These are phyloP conservation scores for Alternaria metachromatica DNA, from an alignment of 2,329 filamentous ascomycete genomes.

Conservation along the genomic window DNA sequence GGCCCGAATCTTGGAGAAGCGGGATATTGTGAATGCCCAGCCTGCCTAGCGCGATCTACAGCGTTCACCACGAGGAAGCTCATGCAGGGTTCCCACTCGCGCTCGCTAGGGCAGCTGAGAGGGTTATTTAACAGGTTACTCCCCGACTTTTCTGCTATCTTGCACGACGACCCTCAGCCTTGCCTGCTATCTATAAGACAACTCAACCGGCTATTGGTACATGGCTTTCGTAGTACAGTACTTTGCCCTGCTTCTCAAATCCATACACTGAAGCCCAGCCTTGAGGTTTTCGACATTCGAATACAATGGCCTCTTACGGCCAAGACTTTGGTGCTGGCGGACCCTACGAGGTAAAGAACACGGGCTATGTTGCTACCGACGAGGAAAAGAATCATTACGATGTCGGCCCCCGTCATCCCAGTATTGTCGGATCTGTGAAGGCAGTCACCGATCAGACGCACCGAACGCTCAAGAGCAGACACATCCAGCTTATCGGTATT, in stretches of 20 bases:
- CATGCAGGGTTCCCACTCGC: constrained; percentile 16
- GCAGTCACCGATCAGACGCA: constrained; percentile 50
- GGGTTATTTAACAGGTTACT: constrained; percentile 31
- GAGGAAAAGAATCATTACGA: constrained; percentile 38
- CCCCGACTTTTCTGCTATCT: constrained; percentile 17
- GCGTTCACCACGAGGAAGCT: constrained; percentile 15
- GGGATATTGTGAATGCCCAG: constrained; percentile 15
- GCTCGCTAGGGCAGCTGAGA: constrained; percentile 26
- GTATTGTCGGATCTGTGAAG: constrained; percentile 35
- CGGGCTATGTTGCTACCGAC: constrained; percentile 21
- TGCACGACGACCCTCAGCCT: constrained; percentile 9
- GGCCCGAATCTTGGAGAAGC: constrained; percentile 12
- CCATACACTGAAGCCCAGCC: constrained; percentile 31
- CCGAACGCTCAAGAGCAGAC: constrained; percentile 54
- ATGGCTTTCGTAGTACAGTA: constrained; percentile 45
- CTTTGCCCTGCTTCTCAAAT: constrained; percentile 46
- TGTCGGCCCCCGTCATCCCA: constrained; percentile 31
- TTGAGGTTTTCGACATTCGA: constrained; percentile 1
- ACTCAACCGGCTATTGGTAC: constrained; percentile 17
- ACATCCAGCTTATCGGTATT: constrained; percentile 57
- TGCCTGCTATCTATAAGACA: constrained; percentile 8
- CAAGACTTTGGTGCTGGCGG: constrained; percentile 35
- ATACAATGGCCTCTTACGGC: constrained; percentile 45
- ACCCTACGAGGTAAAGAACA: constrained; percentile 23
- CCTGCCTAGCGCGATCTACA: constrained; percentile 13